Conservation (phyloP, 768 basidiomycete genomes). For the Amanita fuliginea region DNA sequence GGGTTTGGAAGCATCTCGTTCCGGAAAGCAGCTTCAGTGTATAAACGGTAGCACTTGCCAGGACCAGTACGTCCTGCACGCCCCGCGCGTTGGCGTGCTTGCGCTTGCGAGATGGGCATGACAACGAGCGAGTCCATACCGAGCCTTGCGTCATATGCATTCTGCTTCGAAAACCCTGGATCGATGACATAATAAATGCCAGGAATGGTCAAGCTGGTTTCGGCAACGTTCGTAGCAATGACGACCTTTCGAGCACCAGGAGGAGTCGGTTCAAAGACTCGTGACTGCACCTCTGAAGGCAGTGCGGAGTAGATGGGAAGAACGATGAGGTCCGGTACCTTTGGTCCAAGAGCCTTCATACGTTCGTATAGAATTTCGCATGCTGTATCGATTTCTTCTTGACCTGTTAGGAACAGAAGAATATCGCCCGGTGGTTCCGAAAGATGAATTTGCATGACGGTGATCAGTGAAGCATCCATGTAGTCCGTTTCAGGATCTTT, state of each 20-base stretch:
- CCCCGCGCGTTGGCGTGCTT: slow-evolving; percentile 90
- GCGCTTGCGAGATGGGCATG: slow-evolving; percentile 98
- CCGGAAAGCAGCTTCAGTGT: slow-evolving; percentile 95
- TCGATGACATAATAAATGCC: slow-evolving; percentile 99
- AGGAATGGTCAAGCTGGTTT: slow-evolving; percentile 96
- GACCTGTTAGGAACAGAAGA: slow-evolving; percentile 94
- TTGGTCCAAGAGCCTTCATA: slow-evolving; percentile 97
- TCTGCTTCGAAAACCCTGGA: slow-evolving; percentile 98
- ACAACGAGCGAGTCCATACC: slow-evolving; percentile 99
- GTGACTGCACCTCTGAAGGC: slow-evolving; percentile 95
- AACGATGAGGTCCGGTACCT: slow-evolving; percentile 94
- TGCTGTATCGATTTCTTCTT: slow-evolving; percentile 96
- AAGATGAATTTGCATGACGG: slow-evolving; percentile 98
- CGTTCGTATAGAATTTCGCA: slow-evolving; percentile 97
- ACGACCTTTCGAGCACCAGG: slow-evolving; percentile 98
- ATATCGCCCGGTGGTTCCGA: slow-evolving; percentile 97
- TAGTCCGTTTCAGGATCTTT: slow-evolving; percentile 98
- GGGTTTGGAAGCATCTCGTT: slow-evolving; percentile 99
- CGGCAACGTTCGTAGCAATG: slow-evolving; percentile 98
- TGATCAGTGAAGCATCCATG: slow-evolving; percentile 95
- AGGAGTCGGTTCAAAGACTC: slow-evolving; percentile 96
- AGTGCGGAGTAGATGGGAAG: slow-evolving; percentile 97
- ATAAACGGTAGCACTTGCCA: slow-evolving; percentile 95
- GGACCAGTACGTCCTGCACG: slow-evolving; percentile 97
- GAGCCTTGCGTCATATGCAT: slow-evolving; percentile 92